Evolutionary conservation across 2,329 filamentous ascomycete genomes (phyloP), one percentile per base, ranked within the genome.

Genomic region (Sphaerulina populicola): DNA sequence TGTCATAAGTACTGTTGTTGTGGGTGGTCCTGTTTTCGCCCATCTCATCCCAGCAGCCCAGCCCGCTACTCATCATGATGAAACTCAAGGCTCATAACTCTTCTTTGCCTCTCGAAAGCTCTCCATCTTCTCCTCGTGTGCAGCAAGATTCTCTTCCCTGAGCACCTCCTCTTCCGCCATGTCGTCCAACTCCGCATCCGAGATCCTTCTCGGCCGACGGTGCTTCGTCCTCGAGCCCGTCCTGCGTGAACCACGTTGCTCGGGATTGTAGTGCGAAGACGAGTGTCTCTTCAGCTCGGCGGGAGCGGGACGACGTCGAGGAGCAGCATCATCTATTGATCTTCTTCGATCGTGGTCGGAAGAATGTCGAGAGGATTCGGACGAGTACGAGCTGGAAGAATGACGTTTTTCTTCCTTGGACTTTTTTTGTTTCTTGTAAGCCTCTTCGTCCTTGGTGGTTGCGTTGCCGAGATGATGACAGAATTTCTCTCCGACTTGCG

Each of bases 211-310:
- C 4, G 39, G 37, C n/a, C 37, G 37, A 3, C 46, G 46, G 41
- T 48, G 46, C 38, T 48, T 48, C 18, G 38, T 41, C 14, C 23
- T 48, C 37, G 46, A 48, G 4, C 46, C 46, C 6, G 46, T 48
- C 15, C 46, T 37, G 31, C 38, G 23, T 4, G 46, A 48, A n/a
- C 46, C 46, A 8, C 29, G 29, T 31, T 48, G 46, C n/a, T 48
- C 46, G 3, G 46, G 46, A 14, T 48, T 48, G n/a, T 48, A 48
- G 38, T 48, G 42, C 27, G 39, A 37, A n/a, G 46, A 48, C 38
- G 46, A 48, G 10, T 41, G 38, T 12, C 46, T 30, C 18, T 37
- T 31, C 29, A 21, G 15, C 27, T 47, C 33, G 11, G 38, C 33
- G 7, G 38, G 35, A 18, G 38, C 38, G 2, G 46, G 14, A 42